These are phyloP conservation scores for Cornus controversa DNA, from an alignment of 148 eudicot species.

Conservation along the genomic window DNA sequence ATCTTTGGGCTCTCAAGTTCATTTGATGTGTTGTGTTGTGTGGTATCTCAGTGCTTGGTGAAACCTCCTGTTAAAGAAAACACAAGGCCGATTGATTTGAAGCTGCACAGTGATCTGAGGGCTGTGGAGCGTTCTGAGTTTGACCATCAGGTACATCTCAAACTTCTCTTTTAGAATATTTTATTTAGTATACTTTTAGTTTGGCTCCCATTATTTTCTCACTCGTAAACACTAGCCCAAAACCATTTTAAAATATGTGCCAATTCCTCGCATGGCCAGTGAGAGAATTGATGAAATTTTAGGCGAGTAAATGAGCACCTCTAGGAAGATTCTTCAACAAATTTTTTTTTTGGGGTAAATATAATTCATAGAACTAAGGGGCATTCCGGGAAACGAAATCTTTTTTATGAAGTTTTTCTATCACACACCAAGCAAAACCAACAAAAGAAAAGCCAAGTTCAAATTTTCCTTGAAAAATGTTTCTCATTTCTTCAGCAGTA, in stretches of 20 bases:
- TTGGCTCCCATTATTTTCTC: not conserved
- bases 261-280: not conserved
- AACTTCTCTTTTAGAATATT: not conserved
- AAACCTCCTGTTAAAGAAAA: constrained; percentile 83
- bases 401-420: no score
- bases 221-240: not conserved
- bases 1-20: not conserved
- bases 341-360: no score
- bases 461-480: no score
- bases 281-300: not conserved
- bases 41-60: constrained; percentile 57
- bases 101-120: constrained; percentile 74
- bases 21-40: not conserved
- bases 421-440: no score
- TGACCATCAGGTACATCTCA: constrained; percentile 62
- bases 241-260: not conserved
- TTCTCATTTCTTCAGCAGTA: no score
- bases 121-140: constrained; percentile 90
- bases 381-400: no score
- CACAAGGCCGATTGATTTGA: constrained; percentile 75
- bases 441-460: no score
- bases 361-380: no score
- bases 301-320: no score
- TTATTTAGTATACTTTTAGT: no score
- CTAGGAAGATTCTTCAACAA: no score